These are phyloP conservation scores for Pelargonium australe DNA, from an alignment of 441 rosid genomes.

Conservation along the genomic window DNA sequence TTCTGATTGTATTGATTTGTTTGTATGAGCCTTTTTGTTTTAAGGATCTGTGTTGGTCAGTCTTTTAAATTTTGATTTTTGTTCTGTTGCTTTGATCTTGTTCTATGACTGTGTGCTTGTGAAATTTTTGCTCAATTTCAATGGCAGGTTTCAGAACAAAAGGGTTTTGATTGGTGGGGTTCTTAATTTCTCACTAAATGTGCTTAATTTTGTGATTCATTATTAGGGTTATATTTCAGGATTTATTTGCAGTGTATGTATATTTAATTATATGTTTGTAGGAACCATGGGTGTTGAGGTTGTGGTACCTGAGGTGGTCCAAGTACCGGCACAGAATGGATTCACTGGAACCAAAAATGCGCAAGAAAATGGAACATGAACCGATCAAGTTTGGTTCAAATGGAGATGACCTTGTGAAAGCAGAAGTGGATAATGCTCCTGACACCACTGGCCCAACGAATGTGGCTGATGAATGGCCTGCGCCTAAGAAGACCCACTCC, in stretches of 20 bases:
- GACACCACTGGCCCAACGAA: constrained; percentile 39
- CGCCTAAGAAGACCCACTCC: constrained; percentile 37
- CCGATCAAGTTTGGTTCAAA: constrained; percentile 41
- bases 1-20: neutral
- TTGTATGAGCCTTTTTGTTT: neutral
- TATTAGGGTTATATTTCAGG: neutral
- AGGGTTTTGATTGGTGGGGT: neutral
- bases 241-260: neutral
- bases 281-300: constrained; percentile 57
- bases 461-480: constrained; percentile 65
- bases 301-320: constrained; percentile 45
- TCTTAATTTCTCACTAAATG: neutral
- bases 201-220: neutral
- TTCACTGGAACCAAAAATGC: constrained; percentile 28
- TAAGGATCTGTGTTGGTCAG: neutral
- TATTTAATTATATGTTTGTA: neutral
- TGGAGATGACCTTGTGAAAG: constrained; percentile 33
- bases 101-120: neutral
- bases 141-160: neutral
- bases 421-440: constrained; percentile 29
- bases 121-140: neutral
- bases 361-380: constrained; percentile 40
- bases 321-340: constrained; percentile 33
- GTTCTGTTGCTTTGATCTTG: neutral
- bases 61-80: neutral